phyloP scores from a whole-genome alignment of 441 rosid genomes.

The Populus tomentosa region DNA sequence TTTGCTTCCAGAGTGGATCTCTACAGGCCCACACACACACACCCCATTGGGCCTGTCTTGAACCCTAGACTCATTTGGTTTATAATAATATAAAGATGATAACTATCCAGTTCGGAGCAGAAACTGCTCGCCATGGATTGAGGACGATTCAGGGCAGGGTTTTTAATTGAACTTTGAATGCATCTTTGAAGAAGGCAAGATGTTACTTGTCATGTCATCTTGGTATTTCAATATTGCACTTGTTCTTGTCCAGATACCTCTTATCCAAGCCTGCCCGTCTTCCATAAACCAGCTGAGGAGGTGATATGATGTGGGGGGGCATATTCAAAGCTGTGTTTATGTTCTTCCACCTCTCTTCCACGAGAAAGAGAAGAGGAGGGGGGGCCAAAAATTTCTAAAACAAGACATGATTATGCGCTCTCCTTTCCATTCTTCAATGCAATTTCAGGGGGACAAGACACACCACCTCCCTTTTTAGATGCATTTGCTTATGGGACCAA shows the following conservation, averaged over 20 bases:
- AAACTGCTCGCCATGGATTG: no score
- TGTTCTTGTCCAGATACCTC: constrained; percentile 25
- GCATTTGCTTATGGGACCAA: constrained; percentile 33
- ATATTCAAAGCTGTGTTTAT: constrained; percentile 17
- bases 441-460: constrained; percentile 17
- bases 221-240: background rate
- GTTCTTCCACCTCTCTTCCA: constrained; percentile 23
- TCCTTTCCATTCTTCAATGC: constrained; percentile 29
- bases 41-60: background rate
- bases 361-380: constrained; percentile 4
- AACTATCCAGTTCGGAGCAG: no score
- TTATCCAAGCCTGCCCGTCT: constrained; percentile 20
- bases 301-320: constrained; percentile 26
- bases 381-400: constrained; percentile 25
- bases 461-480: constrained; percentile 34
- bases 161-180: no score
- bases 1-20: background rate
- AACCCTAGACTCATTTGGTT: background rate
- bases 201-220: background rate
- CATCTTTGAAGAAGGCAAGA: background rate
- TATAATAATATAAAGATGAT: no score
- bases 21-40: background rate
- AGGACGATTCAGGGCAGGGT: no score
- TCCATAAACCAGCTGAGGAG: constrained; percentile 8
- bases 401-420: constrained; percentile 35